Conservation (phyloP, 305 asterid species). For the Fraxinus albicans region DNA sequence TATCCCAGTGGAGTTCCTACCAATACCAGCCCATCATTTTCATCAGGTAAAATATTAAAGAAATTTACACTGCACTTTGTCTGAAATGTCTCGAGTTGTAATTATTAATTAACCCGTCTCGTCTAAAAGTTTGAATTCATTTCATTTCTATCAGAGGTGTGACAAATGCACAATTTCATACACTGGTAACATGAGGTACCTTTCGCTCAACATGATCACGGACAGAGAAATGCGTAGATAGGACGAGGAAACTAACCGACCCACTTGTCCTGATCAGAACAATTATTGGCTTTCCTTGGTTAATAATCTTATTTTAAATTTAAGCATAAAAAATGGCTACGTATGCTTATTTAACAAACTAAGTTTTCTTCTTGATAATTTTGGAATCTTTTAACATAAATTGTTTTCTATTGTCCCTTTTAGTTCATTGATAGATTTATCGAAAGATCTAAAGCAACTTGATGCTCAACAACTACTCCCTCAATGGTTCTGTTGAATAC, state of each 20-base stretch:
- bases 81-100: too few species aligned
- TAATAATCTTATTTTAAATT: background rate
- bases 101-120: background rate
- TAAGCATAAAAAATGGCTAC: background rate
- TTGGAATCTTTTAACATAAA: background rate
- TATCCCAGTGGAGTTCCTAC: slow-evolving; percentile 67
- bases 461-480: too few species aligned
- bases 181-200: background rate
- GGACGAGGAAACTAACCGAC: too few species aligned
- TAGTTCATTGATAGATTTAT: background rate
- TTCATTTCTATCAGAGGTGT: background rate
- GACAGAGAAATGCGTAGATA: too few species aligned
- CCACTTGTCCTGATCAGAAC: too few species aligned
- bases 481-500: too few species aligned
- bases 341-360: background rate
- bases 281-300: background rate
- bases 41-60: slow-evolving; percentile 40
- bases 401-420: too few species aligned
- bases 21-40: slow-evolving; percentile 24
- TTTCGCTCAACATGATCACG: too few species aligned
- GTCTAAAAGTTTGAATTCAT: background rate
- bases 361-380: background rate
- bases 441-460: background rate
- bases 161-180: background rate
- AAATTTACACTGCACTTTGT: background rate